phyloP scores from a whole-genome alignment of 495 filamentous ascomycete species.

The Daldinia vernicosa region DNA sequence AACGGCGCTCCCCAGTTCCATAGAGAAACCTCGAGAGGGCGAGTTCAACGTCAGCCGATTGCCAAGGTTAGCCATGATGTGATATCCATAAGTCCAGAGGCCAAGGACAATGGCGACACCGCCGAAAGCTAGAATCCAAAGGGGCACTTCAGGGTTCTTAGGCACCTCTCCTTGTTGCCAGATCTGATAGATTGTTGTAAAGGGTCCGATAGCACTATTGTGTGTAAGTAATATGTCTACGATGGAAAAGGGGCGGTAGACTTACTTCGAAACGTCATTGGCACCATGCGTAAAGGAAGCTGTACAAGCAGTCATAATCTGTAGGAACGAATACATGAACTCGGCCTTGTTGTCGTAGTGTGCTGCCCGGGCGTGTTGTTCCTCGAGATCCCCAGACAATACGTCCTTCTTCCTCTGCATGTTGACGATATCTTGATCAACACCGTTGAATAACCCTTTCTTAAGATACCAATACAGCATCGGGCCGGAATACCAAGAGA shows the following conservation, averaged over 20 bases:
- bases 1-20: conserved; percentile 74
- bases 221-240: neutral
- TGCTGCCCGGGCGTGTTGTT: conserved; percentile 66
- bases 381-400: conserved; percentile 63
- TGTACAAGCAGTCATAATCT: conserved; percentile 77
- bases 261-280: conserved; percentile 76
- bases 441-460: conserved; percentile 63
- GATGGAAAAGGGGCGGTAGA: neutral
- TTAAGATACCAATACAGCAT: conserved; percentile 59
- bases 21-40: conserved; percentile 72
- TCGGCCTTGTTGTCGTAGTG: conserved; percentile 82
- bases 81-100: conserved; percentile 75
- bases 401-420: conserved; percentile 47
- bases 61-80: conserved; percentile 74
- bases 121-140: conserved; percentile 73
- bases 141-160: conserved; percentile 65
- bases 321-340: conserved; percentile 78
- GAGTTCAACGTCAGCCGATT: conserved; percentile 76
- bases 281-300: conserved; percentile 82
- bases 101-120: conserved; percentile 66
- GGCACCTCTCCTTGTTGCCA: conserved; percentile 64
- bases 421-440: conserved; percentile 67
- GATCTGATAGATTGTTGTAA: conserved; percentile 71
- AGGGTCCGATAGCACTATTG: conserved; percentile 71
- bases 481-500: conserved; percentile 49